These are phyloP conservation scores for Mycosphaerella arachidis DNA, from an alignment of 2,329 filamentous ascomycete species.

Conservation along the genomic window DNA sequence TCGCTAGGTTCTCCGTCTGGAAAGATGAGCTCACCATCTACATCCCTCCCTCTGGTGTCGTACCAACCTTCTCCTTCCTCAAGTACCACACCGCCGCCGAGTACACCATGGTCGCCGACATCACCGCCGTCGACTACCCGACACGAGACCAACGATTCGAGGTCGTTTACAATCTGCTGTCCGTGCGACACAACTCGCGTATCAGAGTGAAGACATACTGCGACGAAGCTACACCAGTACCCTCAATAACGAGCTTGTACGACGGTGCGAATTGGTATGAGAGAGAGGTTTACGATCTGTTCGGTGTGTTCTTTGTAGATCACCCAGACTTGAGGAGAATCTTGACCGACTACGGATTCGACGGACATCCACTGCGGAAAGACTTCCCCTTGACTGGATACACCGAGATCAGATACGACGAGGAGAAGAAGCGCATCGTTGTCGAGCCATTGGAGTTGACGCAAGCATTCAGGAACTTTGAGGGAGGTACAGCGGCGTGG, in stretches of 20 bases:
- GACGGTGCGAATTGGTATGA: slow-evolving; percentile 99
- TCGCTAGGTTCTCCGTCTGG: slow-evolving; percentile 81
- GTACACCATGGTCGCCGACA: slow-evolving; percentile 86
- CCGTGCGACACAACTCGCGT: slow-evolving; percentile 90
- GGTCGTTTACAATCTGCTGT: slow-evolving; percentile 95
- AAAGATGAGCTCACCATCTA: slow-evolving; percentile 84
- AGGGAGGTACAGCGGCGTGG: slow-evolving; percentile 61
- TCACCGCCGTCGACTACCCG: slow-evolving; percentile 93
- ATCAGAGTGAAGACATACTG: slow-evolving; percentile 99
- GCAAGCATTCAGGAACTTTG: slow-evolving; percentile 97
- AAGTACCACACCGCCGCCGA: slow-evolving; percentile 98
- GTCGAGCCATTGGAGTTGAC: slow-evolving; percentile 96
- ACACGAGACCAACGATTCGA: slow-evolving; percentile 95
- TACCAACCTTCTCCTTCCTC: slow-evolving; percentile 89
- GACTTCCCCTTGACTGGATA: slow-evolving; percentile 98
- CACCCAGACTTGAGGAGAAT: slow-evolving; percentile 95
- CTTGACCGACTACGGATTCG: slow-evolving; percentile 99
- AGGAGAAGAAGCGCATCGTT: slow-evolving; percentile 99
- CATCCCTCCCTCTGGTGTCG: slow-evolving; percentile 78
- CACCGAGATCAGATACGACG: slow-evolving; percentile 95
- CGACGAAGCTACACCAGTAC: slow-evolving; percentile 90
- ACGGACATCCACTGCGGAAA: slow-evolving; percentile 94
- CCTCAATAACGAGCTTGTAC: slow-evolving; percentile 78
- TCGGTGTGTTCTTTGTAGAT: slow-evolving; percentile 91
- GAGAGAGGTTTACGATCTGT: slow-evolving; percentile 94